These are phyloP conservation scores for Capsicum chinense DNA, from an alignment of 257 asterid genomes.

Conservation along the genomic window DNA sequence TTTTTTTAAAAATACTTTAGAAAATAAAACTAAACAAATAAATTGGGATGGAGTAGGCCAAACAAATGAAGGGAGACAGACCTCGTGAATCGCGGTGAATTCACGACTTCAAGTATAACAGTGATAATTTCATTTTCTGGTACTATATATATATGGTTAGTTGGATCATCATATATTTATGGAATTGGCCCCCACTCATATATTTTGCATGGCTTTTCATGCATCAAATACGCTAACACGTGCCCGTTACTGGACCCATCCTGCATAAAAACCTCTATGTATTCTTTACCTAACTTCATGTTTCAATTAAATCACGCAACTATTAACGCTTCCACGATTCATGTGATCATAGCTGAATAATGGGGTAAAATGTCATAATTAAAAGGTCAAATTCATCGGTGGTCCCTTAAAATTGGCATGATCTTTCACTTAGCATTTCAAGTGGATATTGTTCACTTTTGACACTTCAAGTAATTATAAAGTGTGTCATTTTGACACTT, in stretches of 20 bases:
- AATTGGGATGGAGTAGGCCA: no score
- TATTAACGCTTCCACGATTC: not conserved
- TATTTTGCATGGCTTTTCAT: not conserved
- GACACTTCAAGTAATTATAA: no score
- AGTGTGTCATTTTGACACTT: no score
- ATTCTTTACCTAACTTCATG: not conserved
- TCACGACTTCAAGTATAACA: not conserved
- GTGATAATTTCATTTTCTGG: not conserved
- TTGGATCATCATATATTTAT: constrained; percentile 4
- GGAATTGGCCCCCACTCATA: not conserved
- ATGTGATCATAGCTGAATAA: not conserved
- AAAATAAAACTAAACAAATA: no score
- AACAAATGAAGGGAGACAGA: not conserved
- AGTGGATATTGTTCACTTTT: no score
- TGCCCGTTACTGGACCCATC: not conserved
- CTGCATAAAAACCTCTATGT: not conserved
- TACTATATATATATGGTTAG: not conserved
- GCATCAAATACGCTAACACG: not conserved
- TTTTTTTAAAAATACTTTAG: no score
- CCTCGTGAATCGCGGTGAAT: constrained; percentile 1
- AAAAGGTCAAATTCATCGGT: no score
- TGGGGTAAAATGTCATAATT: no score
- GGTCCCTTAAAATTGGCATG: no score
- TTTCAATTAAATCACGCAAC: not conserved
- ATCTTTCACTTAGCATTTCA: no score